Evolutionary conservation across 176 grass and related monocot species (phyloP).

Genomic region (Zizania latifolia): DNA sequence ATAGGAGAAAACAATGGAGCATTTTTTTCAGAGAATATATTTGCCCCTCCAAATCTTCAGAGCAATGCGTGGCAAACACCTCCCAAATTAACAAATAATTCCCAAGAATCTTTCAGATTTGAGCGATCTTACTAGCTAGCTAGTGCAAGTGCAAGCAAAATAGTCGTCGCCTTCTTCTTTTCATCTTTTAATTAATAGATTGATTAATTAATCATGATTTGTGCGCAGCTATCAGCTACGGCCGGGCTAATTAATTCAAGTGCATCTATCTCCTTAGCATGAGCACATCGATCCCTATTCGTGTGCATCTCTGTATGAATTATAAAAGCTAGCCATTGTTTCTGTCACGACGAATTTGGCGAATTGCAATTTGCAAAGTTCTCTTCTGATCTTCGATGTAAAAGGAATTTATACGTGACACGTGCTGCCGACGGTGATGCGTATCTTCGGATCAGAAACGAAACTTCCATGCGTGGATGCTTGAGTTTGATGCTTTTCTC

Average conservation of each 20-base stretch:
- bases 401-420: slow-evolving; percentile 19
- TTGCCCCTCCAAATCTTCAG: background rate
- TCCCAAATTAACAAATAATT: background rate
- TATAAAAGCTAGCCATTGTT: background rate
- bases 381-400: background rate
- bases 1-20: background rate
- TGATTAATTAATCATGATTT: background rate
- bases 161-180: background rate
- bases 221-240: background rate
- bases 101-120: slow-evolving; percentile 20
- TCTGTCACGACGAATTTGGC: background rate
- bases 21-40: background rate
- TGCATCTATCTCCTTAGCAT: background rate
- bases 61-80: background rate
- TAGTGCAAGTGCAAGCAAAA: background rate
- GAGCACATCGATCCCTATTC: slow-evolving; percentile 13
- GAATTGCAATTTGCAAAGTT: background rate
- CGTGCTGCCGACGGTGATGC: background rate
- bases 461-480: background rate
- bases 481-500: background rate
- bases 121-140: slow-evolving; percentile 12
- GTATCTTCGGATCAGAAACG: background rate
- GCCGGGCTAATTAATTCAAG: background rate
- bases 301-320: background rate
- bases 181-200: background rate